Percentiles rank a stretch among this genome's conserved stretches.
phyloP scores from a whole-genome alignment of 2,329 filamentous ascomycete genomes.

The Pseudogymnoascus sp. region DNA sequence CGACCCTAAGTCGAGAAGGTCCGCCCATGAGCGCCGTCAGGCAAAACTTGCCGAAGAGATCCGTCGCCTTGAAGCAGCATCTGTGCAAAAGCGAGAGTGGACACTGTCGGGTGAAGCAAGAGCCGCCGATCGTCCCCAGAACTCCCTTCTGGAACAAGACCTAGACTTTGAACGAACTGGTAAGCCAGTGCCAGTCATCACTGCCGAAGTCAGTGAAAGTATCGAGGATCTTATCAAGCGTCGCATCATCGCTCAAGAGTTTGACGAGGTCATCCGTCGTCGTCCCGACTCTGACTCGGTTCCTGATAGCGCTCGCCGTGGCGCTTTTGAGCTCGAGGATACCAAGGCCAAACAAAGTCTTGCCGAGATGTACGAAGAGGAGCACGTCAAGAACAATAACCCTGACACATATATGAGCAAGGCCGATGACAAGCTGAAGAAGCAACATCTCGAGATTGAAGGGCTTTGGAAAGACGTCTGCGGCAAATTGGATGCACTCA shows the following conservation, averaged over 20 bases:
- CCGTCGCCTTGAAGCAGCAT: conserved; percentile 77
- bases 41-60: conserved; percentile 85
- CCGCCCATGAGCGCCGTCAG: conserved; percentile 77
- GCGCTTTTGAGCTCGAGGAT: conserved; percentile 67
- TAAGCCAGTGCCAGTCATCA: conserved; percentile 91
- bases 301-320: conserved; percentile 53
- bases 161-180: conserved; percentile 92
- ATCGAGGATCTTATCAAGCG: conserved; percentile 93
- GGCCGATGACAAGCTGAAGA: conserved; percentile 70
- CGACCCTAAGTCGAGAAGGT: conserved; percentile 64
- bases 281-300: conserved; percentile 64
- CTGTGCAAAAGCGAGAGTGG: conserved; percentile 87
- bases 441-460: conserved; percentile 76
- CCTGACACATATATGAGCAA: conserved; percentile 71
- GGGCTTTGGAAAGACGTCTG: conserved; percentile 74
- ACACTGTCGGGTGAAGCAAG: conserved; percentile 79
- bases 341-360: conserved; percentile 79
- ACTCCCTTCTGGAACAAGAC: conserved; percentile 89
- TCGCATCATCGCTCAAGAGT: conserved; percentile 79
- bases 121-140: conserved; percentile 71
- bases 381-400: conserved; percentile 71
- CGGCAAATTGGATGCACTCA: conserved; percentile 75
- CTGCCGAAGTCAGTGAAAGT: conserved; percentile 77
- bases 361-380: conserved; percentile 89
- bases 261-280: conserved; percentile 81